Evolutionary conservation across 805 yeast species (phyloP), one percentile per base, ranked within the genome.

Genomic region (Ogataea salicorniae): DNA sequence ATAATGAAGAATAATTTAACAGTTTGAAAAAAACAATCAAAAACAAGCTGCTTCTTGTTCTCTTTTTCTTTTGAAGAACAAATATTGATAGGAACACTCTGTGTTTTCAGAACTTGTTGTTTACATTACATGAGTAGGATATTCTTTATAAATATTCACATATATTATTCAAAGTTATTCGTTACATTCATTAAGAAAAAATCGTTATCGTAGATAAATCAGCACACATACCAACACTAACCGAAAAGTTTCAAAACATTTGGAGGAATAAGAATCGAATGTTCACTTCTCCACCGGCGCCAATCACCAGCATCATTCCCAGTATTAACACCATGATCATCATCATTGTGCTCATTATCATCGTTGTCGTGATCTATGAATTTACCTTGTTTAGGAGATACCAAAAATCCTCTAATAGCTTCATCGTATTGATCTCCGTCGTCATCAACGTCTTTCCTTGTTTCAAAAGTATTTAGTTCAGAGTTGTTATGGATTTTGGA

Each of bases 401-500:
- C 34, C 22, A 43, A 16, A 16, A 48, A 46, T 20, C 49, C 7
- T 5, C 40, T 39, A 18, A 37, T 38, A 15, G 40, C 18, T 13
- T 29, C 18, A n/a, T 23, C 38, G 16, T 35, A 20, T 14, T 18
- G 7, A 13, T 34, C 33, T 15, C 8, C 31, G 13, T 34, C 29
- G 8, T 15, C n/a, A 8, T 6, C 34, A 15, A 26, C 31, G 13
- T 26, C 31, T 9, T 26, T 7, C 11, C 11, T 26, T 9, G 31
- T 23, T 23, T 9, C 8, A 23, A 9, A 7, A 23, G 29, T 26
- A 11, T 26, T 26, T 4, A 26, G 31, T 8, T 26, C 31, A 26
- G 31, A 11, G 11, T 9, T 26, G 6, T 26, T 26, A 26, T 26
- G 31, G 13, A 26, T 26, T 11, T 26, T 26, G 13, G 31, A 26